Evolutionary conservation across 805 yeast genomes (phyloP), one percentile per base, ranked within the genome.

Genomic region (Metschnikowia gelsemii): DNA sequence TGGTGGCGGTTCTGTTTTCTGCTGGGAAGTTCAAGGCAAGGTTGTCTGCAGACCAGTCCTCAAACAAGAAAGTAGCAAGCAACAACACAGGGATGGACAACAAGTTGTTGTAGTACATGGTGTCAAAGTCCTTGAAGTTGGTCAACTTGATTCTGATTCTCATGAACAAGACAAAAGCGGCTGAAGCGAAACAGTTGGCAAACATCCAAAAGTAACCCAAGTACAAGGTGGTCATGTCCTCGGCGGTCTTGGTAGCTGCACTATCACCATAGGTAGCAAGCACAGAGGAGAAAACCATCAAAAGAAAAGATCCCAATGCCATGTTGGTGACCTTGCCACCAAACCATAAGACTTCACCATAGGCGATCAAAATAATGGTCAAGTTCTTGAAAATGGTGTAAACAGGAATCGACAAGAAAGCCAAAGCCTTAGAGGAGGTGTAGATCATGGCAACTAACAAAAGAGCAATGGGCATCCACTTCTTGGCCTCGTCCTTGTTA

Each of bases 301-400:
- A 75, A 40, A 81, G 60, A 66, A 93, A 93, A 2, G 98, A 85
- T 30, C 88, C 83, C 51, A 93, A 72, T 34, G 95, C 89, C 93
- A 90, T 82, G 27, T 90, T 66, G 40, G 96, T 82, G 56, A 91
- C 96, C 47, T 74, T 68, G 51, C 97, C 97, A 48, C 96, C 96
- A 58, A 91, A 93, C 95, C 96, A 91, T 47, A 93, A 56, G 25
- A 91, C 97, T 71, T 93, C 99, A 72, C 98, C 98, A 64, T 93
- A 93, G 25, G 99, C 98, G 64, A 93, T 93, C 61, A 93, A 73
- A 53, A 93, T 91, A 61, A 93, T 93, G 48, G 99, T 91, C 67
- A 93, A 79, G 70, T 93, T 93, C 78, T 93, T 93, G 84, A 93
- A 93, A 56, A 93, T 91, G 51, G 99, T 93, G 76, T 89, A 93